Evolutionary conservation across 371 early-diverging fungal species (phyloP).

Genomic region (Catenaria anguillulae): DNA sequence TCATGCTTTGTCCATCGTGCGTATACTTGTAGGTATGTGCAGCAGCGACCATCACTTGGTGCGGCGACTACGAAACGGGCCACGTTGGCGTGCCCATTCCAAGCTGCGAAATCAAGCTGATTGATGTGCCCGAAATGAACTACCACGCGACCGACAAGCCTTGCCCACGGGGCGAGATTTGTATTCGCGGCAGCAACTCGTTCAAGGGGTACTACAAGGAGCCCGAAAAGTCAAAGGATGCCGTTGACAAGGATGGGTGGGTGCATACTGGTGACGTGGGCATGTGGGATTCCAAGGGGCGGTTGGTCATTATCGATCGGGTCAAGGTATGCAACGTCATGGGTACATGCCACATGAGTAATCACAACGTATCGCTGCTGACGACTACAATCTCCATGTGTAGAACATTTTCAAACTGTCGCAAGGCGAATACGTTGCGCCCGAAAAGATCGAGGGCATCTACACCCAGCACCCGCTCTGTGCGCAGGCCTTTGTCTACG

Average conservation of each 20-base stretch:
- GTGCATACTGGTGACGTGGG: slow-evolving; percentile 85
- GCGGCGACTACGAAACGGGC: slow-evolving; percentile 49
- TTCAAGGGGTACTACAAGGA: slow-evolving; percentile 80
- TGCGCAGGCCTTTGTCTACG: slow-evolving; percentile 68
- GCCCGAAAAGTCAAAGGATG: slow-evolving; percentile 67
- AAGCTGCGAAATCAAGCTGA: slow-evolving; percentile 70
- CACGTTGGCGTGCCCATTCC: slow-evolving; percentile 73
- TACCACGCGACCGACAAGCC: slow-evolving; percentile 73
- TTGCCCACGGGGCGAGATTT: slow-evolving; percentile 83
- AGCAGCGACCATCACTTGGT: slow-evolving; percentile 35
- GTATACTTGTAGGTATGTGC: slow-evolving; percentile 39
- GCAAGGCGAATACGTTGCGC: slow-evolving; percentile 72
- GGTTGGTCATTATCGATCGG: slow-evolving; percentile 44
- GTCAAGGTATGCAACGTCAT: no score
- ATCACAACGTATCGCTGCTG: no score
- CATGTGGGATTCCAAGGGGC: slow-evolving; percentile 36
- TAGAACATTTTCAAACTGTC: slow-evolving; percentile 46
- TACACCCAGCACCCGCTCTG: slow-evolving; percentile 24
- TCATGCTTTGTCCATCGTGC: no score
- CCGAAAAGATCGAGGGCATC: slow-evolving; percentile 87
- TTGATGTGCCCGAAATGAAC: slow-evolving; percentile 78
- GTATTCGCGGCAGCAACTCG: slow-evolving; percentile 30
- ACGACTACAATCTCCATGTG: no score
- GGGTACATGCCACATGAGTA: no score
- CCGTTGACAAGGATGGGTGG: slow-evolving; percentile 66